Evolutionary conservation across 768 basidiomycete genomes (phyloP).

Genomic region (Termitomyces bulborhizus): DNA sequence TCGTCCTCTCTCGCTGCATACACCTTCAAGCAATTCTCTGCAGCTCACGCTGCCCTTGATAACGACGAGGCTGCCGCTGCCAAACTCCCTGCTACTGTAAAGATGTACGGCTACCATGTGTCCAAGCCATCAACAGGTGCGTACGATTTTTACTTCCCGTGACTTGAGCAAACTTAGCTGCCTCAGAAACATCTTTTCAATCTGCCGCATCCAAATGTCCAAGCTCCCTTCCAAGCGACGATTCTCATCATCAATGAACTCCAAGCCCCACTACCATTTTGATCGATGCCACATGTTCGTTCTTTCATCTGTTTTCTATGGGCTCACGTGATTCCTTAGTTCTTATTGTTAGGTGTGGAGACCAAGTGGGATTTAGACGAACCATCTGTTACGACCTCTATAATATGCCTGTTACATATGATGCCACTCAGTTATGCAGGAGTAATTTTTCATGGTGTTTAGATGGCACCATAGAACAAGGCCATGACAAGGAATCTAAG

Average conservation of each 20-base stretch:
- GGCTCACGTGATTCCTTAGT: neutral
- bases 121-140: conserved; percentile 4
- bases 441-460: neutral
- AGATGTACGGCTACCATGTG: conserved; percentile 19
- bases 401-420: neutral
- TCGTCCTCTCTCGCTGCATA: conserved; percentile 43
- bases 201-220: neutral
- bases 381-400: neutral
- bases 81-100: conserved; percentile 28
- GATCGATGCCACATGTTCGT: neutral
- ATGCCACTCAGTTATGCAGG: neutral
- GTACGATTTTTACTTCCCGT: neutral
- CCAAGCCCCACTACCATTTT: neutral
- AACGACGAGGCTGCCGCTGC: conserved; percentile 26
- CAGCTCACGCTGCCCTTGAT: conserved; percentile 29
- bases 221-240: neutral
- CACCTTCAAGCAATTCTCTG: conserved; percentile 39
- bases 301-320: neutral
- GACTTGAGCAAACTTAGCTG: neutral
- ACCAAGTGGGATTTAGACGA: neutral
- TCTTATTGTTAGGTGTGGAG: neutral
- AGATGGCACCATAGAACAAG: neutral
- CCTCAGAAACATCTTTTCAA: neutral
- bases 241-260: neutral
- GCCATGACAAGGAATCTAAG: neutral